Evolutionary conservation across 306 rosid species (phyloP).

Genomic region (Castanea mollissima): DNA sequence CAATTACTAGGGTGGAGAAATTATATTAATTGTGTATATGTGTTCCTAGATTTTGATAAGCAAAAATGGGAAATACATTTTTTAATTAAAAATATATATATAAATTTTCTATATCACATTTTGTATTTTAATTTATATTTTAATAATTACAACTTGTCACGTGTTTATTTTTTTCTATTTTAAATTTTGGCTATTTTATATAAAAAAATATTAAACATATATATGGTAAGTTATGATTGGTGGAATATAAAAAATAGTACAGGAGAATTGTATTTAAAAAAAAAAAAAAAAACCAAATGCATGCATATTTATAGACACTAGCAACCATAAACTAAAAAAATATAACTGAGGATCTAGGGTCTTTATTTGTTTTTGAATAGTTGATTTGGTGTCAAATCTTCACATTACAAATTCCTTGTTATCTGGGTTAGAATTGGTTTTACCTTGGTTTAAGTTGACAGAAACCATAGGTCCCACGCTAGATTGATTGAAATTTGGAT

Average conservation of each 20-base stretch:
- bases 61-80: not conserved
- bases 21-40: not conserved
- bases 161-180: too few species aligned
- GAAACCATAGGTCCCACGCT: not conserved
- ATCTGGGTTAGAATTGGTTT: not conserved
- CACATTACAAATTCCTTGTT: not conserved
- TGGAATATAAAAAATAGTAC: too few species aligned
- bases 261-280: too few species aligned
- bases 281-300: too few species aligned
- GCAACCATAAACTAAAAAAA: not conserved
- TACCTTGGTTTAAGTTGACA: conserved; percentile 24
- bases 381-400: not conserved
- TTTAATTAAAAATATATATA: too few species aligned
- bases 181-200: too few species aligned
- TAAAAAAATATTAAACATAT: too few species aligned
- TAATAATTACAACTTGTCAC: too few species aligned
- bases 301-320: not conserved
- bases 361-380: too few species aligned
- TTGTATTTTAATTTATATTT: too few species aligned
- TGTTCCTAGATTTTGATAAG: not conserved
- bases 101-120: not conserved
- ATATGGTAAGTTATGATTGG: too few species aligned
- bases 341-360: not conserved
- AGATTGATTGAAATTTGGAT: not conserved
- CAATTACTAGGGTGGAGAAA: too few species aligned